Percentiles rank a stretch among this genome's conserved stretches.
phyloP scores from a whole-genome alignment of 1,284 basidiomycete species.

The Fomes fomentarius region DNA sequence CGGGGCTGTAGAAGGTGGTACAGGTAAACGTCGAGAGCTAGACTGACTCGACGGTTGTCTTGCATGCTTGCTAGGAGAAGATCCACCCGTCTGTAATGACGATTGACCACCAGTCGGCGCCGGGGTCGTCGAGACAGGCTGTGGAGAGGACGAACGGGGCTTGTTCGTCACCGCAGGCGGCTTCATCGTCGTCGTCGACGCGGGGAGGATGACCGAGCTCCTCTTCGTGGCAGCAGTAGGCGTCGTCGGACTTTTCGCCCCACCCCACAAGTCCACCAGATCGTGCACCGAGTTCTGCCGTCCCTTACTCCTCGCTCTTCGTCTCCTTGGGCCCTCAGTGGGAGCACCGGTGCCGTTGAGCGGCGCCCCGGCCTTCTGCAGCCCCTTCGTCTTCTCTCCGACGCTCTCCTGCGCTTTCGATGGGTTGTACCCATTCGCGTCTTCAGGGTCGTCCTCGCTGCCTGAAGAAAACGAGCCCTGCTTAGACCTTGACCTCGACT shows the following conservation, averaged over 20 bases:
- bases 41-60: conserved; percentile 17
- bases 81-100: conserved; percentile 16
- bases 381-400: conserved; percentile 8
- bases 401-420: conserved; percentile 12
- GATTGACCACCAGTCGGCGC: conserved; percentile 12
- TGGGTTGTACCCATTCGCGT: conserved; percentile 33
- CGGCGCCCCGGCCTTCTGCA: not conserved
- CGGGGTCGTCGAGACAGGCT: conserved; percentile 28
- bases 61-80: conserved; percentile 32
- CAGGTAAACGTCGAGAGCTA: conserved; percentile 11
- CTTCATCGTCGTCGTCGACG: conserved; percentile 25
- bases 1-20: too few relatives aligned
- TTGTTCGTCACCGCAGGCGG: conserved; percentile 22
- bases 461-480: conserved; percentile 31
- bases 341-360: conserved; percentile 1
- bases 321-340: conserved; percentile 24
- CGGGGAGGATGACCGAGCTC: conserved; percentile 31
- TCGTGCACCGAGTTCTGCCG: conserved; percentile 82
- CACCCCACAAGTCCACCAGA: conserved; percentile 75
- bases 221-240: conserved; percentile 26
- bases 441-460: conserved; percentile 41
- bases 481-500: conserved; percentile 7
- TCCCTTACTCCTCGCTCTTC: conserved; percentile 41
- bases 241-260: conserved; percentile 33
- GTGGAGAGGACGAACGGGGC: conserved; percentile 34